phyloP scores from a whole-genome alignment of 2,329 filamentous ascomycete genomes.

The Botrytis byssoidea region DNA sequence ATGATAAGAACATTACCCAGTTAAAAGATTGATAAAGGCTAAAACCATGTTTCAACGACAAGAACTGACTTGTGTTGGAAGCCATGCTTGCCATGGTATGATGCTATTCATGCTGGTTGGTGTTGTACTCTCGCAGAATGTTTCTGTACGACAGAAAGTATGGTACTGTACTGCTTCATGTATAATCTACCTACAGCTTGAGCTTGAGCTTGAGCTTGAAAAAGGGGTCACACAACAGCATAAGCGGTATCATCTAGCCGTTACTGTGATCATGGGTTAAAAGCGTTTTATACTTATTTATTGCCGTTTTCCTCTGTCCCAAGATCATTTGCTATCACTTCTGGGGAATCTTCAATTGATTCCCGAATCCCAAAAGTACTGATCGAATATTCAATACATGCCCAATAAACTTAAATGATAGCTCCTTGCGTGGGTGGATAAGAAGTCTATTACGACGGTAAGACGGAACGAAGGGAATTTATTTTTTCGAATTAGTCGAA shows the following conservation, averaged over 20 bases:
- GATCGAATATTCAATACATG: background rate
- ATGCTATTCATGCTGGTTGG: background rate
- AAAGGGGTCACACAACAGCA: background rate
- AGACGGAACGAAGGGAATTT: background rate
- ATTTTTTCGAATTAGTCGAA: background rate
- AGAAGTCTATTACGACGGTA: background rate
- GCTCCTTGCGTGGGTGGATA: background rate
- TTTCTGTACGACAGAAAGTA: background rate
- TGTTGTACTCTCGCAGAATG: background rate
- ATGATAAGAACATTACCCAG: background rate
- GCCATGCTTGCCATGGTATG: background rate
- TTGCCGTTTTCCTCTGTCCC: background rate
- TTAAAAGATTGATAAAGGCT: background rate
- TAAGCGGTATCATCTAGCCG: background rate
- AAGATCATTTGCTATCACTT: background rate
- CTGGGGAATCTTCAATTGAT: background rate
- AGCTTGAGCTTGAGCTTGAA: background rate
- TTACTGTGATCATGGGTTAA: background rate
- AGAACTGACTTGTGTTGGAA: background rate
- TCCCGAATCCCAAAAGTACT: background rate
- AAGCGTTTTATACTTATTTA: no score
- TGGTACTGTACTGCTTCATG: background rate
- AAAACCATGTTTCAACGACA: slow-evolving; percentile 5
- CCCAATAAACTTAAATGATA: background rate
- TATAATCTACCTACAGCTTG: background rate